phyloP scores from a whole-genome alignment of 352 stramenopile species.

The Globisporangium abappressorium region DNA sequence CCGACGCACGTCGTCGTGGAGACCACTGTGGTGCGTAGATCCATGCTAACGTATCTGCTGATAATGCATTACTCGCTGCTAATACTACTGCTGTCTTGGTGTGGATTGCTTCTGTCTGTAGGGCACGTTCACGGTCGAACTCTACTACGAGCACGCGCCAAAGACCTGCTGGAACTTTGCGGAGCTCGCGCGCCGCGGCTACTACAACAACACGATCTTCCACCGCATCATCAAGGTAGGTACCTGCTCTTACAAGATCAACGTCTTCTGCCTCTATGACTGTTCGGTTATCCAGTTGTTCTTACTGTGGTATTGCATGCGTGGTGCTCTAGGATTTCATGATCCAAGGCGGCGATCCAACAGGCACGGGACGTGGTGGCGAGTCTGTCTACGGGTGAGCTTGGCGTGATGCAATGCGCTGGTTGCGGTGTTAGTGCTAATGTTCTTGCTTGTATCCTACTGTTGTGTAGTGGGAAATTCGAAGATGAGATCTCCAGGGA shows the following conservation, averaged over 20 bases:
- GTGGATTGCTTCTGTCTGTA: constrained; percentile 13
- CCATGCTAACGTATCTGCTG: background rate
- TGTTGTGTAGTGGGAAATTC: constrained; percentile 82
- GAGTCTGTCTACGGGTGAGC: constrained; percentile 90
- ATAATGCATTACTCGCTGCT: background rate
- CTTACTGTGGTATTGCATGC: background rate
- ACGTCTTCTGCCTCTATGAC: background rate
- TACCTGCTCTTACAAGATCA: background rate
- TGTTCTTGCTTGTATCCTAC: background rate
- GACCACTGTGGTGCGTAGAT: constrained; percentile 62
- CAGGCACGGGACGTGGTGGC: constrained; percentile 89
- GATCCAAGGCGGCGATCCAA: constrained; percentile 95
- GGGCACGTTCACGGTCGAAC: constrained; percentile 91
- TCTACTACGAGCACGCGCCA: constrained; percentile 93
- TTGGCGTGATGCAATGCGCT: background rate
- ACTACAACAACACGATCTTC: constrained; percentile 96
- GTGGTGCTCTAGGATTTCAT: constrained; percentile 87
- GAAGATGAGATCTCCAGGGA: constrained; percentile 92
- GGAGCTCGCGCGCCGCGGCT: constrained; percentile 89
- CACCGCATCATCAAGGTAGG: constrained; percentile 92
- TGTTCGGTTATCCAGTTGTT: too few relatives aligned
- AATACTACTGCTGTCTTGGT: background rate
- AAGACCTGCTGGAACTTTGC: constrained; percentile 92
- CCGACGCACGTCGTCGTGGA: constrained; percentile 84
- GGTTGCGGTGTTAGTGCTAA: background rate